Conservation (phyloP, 2,329 filamentous ascomycete genomes). For the Trichoderma semiorbis region DNA sequence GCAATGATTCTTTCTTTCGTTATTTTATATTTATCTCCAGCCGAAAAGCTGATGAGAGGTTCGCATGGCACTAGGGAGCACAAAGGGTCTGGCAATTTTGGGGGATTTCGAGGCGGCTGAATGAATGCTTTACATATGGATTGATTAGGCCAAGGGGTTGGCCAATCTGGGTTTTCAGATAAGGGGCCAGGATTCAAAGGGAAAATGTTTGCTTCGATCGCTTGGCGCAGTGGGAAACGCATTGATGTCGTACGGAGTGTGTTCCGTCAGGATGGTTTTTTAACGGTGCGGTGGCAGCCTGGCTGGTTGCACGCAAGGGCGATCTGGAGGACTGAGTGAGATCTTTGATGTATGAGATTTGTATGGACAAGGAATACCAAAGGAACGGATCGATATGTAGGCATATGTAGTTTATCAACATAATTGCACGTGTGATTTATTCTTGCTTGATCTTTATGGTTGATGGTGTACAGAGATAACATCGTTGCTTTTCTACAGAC, state of each 20-base stretch:
- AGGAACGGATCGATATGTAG: neutral
- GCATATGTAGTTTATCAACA: neutral
- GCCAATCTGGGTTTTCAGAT: neutral
- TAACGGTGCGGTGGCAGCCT: neutral
- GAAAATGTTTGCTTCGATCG: neutral
- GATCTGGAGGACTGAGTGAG: neutral
- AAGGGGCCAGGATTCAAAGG: neutral
- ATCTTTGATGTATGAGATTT: neutral
- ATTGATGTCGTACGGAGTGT: neutral
- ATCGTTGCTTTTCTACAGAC: neutral
- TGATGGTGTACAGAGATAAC: neutral
- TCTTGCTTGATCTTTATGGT: neutral
- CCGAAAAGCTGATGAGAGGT: neutral
- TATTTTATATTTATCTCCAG: neutral
- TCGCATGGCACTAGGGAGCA: neutral
- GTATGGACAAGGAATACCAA: neutral
- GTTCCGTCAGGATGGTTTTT: neutral
- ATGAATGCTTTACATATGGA: neutral
- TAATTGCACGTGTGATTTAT: neutral
- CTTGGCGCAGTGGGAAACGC: neutral
- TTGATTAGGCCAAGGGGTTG: neutral
- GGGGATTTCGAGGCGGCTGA: neutral
- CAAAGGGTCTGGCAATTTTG: neutral
- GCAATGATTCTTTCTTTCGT: neutral
- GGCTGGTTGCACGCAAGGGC: neutral